These are phyloP conservation scores for Yamadazyma conglobata DNA, from an alignment of 1,139 yeast species.

Conservation along the genomic window DNA sequence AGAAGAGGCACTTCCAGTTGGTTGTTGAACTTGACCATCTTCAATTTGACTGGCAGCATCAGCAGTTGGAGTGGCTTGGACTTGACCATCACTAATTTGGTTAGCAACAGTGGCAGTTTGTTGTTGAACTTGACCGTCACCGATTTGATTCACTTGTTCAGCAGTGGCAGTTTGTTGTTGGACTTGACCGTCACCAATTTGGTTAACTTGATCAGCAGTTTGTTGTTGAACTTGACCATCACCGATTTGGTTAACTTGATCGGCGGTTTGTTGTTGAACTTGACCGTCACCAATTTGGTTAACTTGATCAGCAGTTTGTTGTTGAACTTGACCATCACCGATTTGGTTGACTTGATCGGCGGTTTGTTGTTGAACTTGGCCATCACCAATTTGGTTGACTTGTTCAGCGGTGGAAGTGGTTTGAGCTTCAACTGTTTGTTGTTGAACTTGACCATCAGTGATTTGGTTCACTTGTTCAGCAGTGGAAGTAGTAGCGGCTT, in stretches of 20 bases:
- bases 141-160: slow-evolving; percentile 46
- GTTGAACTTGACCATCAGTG: slow-evolving; percentile 40
- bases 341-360: slow-evolving; percentile 28
- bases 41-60: slow-evolving; percentile 31
- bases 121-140: slow-evolving; percentile 62
- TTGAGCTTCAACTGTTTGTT: slow-evolving; percentile 29
- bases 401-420: slow-evolving; percentile 19
- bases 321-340: slow-evolving; percentile 39
- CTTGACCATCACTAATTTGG: slow-evolving; percentile 33
- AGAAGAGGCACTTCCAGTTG: slow-evolving; percentile 28
- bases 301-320: slow-evolving; percentile 25
- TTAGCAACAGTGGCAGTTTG: slow-evolving; percentile 25
- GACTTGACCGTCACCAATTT: slow-evolving; percentile 35
- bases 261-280: slow-evolving; percentile 26
- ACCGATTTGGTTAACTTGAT: slow-evolving; percentile 33
- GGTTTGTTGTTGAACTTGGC: slow-evolving; percentile 38
- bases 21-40: slow-evolving; percentile 41
- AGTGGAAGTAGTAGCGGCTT: slow-evolving; percentile 22
- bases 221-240: slow-evolving; percentile 42
- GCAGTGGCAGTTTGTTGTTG: slow-evolving; percentile 36
- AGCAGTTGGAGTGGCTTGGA: slow-evolving; percentile 27
- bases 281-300: slow-evolving; percentile 37
- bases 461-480: slow-evolving; percentile 38
- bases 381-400: slow-evolving; percentile 31
- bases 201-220: slow-evolving; percentile 32